Base-by-base conservation (phyloP, 768 basidiomycete genomes). In the Pseudohyphozyma bogoriensis region DNA sequence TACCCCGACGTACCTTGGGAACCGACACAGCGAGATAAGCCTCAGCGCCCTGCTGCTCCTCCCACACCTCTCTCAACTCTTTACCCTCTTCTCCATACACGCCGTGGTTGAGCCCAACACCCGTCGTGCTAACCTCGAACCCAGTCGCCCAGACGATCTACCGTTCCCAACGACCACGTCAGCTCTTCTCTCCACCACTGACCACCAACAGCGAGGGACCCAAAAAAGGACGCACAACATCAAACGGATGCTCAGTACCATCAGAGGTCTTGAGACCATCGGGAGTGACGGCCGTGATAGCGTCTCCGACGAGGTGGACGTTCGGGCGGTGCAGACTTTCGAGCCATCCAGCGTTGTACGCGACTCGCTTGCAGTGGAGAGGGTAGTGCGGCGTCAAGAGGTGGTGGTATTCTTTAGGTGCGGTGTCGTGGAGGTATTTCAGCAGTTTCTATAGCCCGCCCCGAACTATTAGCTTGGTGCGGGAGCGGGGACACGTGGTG, bases 321-420 rank as follows among this genome's bases (percentile, higher is more conserved):
- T 85, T 84, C 2, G 80, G 76, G 46, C 74, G 75, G 55, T 79
- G 74, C 53, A 85, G 70, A 29, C 76, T 73, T n/a, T 77, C 70
- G 24, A 85, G 76, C 68, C 83, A 84, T 22, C 77, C 78, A 4
- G 81, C 79, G 67, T 85, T 82, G 56, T 80, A 75, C 36, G 85
- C 79, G 24, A 84, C 77, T 40, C 84, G 64, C 39, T 72, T 72
- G 62, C 68, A 70, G 49, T 69, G 68, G 37, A 72, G 60, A 12
- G 71, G 62, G 70, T 80, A 81, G 13, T 73, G 72, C 6, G 83
- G 83, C 56, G 78, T 79, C 51, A 85, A 70, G 45, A 75, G 69
- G 26, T 76, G 70, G 37, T 74, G 71, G 62, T 80, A 77, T 57
- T 79, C 76, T 63, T 77, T 77, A 0, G 83, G 83, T 0, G 79